These are phyloP conservation scores for Fusarium liriodendri DNA, from an alignment of 2,329 filamentous ascomycete species.

Conservation along the genomic window DNA sequence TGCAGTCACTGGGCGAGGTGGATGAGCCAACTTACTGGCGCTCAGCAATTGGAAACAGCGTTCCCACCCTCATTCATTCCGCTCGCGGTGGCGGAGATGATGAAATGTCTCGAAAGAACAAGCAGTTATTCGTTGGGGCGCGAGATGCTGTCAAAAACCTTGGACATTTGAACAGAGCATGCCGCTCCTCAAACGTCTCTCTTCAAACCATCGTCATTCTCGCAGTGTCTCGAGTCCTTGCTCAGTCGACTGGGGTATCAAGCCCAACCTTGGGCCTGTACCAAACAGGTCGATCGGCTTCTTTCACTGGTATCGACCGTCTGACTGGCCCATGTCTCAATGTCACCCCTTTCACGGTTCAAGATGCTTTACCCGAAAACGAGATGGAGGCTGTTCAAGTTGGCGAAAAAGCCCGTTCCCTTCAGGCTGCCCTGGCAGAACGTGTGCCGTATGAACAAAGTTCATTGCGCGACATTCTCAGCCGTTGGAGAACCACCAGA, in stretches of 20 bases:
- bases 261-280: background rate
- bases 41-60: background rate
- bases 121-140: background rate
- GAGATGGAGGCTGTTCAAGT: background rate
- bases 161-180: background rate
- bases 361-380: background rate
- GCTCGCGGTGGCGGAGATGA: background rate
- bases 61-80: background rate
- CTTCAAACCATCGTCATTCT: constrained; percentile 1
- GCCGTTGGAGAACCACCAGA: background rate
- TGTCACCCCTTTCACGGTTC: background rate
- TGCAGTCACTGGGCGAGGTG: background rate
- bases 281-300: constrained; percentile 1
- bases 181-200: background rate
- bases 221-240: background rate
- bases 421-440: background rate
- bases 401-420: background rate
- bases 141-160: background rate
- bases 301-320: background rate
- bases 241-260: background rate
- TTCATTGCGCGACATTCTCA: background rate
- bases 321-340: background rate
- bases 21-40: background rate
- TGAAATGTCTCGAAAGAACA: background rate
- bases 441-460: constrained; percentile 1